Base-by-base conservation (phyloP, 306 rosid genomes). In the Prosopis cineraria region DNA sequence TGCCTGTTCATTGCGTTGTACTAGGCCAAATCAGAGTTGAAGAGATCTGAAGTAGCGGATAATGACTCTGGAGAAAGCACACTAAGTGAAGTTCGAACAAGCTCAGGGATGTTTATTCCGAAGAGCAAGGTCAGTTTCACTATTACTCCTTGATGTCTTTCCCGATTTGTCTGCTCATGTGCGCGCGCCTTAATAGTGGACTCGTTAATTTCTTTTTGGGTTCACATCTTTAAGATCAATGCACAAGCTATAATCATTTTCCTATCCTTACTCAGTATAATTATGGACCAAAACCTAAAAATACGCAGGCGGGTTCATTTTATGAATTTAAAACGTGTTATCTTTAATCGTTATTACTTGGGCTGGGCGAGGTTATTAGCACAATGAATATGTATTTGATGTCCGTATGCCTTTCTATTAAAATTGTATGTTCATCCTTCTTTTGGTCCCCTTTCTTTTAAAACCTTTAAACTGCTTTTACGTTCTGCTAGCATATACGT, bases 11-110 rank as follows among this genome's bases (percentile, higher is more conserved):
- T 76, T 79, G 7, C 37, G 3, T 45, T 77, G 37, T 74, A 10
- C 27, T 87, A 95, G 99, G 99, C 99, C 17, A 93, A 91, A 83
- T 83, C 91, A 13, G 99, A 95, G 90, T 83, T 93, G 47, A 89
- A 93, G 93, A 87, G 99, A 91, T 95, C 99, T 73, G 91, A 95
- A 5, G 99, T 95, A 34, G 98, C 98, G 12, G 97, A 95, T 85
- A 80, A 88, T 72, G 47, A 74, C 47, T 91, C 98, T 0, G 98
- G 99, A 64, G 55, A 89, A 75, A 86, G 96, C 80, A 75, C 71
- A 89, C 85, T 91, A 29, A 95, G 99, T 79, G 90, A 93, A 60
- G 96, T 90, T 33, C 91, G 99, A 43, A 95, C 98, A 24, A 95
- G 99, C 90, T 93, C 99, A 25, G 99, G 99, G 63, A 91, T 88